Percentiles rank a stretch among this genome's conserved stretches.
Conservation (phyloP, 306 rosid genomes). For the Lathyrus aphaca region DNA sequence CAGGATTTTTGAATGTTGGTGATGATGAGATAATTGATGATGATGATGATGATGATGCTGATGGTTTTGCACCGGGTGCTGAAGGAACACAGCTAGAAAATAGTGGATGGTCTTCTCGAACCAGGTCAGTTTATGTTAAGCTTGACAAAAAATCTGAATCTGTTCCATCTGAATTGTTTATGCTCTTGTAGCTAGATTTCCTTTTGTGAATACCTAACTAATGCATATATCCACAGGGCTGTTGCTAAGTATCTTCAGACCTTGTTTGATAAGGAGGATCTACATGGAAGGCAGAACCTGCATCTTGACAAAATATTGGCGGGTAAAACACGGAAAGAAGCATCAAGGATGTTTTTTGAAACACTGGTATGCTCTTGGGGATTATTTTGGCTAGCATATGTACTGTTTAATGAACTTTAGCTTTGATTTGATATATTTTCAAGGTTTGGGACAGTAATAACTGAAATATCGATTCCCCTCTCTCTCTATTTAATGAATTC, state of each 20-base stretch:
- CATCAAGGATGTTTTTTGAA: slow-evolving; percentile 54
- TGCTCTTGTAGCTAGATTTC: slow-evolving; percentile 22
- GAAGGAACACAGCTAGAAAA: slow-evolving; percentile 79
- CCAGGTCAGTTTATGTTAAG: slow-evolving; percentile 65
- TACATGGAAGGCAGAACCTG: slow-evolving; percentile 64
- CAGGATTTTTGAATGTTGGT: slow-evolving; percentile 90
- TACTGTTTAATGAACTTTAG: slow-evolving; percentile 13
- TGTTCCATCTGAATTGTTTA: slow-evolving; percentile 9
- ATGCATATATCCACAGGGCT: slow-evolving; percentile 55
- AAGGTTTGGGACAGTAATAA: slow-evolving; percentile 11
- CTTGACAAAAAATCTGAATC: not conserved
- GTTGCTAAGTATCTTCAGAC: slow-evolving; percentile 95
- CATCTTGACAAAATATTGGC: slow-evolving; percentile 71
- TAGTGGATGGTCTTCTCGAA: slow-evolving; percentile 99
- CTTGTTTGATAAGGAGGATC: slow-evolving; percentile 74
- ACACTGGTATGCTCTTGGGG: slow-evolving; percentile 58
- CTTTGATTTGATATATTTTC: slow-evolving; percentile 18
- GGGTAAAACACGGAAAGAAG: slow-evolving; percentile 52
- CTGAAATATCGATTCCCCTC: not conserved
- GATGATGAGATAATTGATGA: slow-evolving; percentile 76
- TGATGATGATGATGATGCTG: slow-evolving; percentile 67
- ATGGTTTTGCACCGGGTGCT: slow-evolving; percentile 53
- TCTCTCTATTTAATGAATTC: slow-evolving; percentile 7
- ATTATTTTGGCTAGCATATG: slow-evolving; percentile 3
- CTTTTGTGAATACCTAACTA: slow-evolving; percentile 28